Percentiles rank a stretch among this genome's conserved stretches.
Evolutionary conservation across 2,329 filamentous ascomycete species (phyloP).

Genomic region (Aspergillus ochraceoroseus): DNA sequence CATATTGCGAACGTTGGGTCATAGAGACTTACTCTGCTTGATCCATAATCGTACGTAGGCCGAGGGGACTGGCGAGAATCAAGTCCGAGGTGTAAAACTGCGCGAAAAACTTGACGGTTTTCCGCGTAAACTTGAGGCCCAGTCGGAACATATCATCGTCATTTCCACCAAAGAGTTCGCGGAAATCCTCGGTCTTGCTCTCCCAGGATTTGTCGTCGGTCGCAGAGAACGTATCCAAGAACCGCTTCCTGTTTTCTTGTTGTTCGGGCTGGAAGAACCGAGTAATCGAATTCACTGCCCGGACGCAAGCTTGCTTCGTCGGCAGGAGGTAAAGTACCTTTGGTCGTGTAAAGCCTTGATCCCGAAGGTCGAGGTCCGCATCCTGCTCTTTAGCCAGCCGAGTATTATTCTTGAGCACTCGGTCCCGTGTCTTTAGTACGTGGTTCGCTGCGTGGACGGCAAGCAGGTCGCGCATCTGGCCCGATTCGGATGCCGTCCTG

Average conservation of each 20-base stretch:
- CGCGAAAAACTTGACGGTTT: slow-evolving; percentile 89
- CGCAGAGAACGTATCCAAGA: slow-evolving; percentile 74
- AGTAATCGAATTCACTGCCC: slow-evolving; percentile 71
- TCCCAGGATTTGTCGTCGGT: slow-evolving; percentile 63
- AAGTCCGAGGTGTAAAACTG: slow-evolving; percentile 97
- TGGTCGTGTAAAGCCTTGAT: slow-evolving; percentile 92
- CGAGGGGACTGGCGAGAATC: slow-evolving; percentile 83
- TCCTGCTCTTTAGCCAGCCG: slow-evolving; percentile 64
- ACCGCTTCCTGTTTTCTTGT: slow-evolving; percentile 90
- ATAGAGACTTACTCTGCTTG: slow-evolving; percentile 56
- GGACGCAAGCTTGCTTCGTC: slow-evolving; percentile 78
- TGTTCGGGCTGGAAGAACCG: slow-evolving; percentile 76
- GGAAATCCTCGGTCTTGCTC: slow-evolving; percentile 79
- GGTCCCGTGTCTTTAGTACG: slow-evolving; percentile 85
- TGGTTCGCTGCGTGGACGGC: slow-evolving; percentile 88
- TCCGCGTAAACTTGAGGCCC: slow-evolving; percentile 94
- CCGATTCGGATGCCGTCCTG: slow-evolving; percentile 64
- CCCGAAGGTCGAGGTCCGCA: slow-evolving; percentile 68
- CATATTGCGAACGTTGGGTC: not conserved
- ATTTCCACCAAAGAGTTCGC: slow-evolving; percentile 85
- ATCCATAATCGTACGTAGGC: slow-evolving; percentile 84
- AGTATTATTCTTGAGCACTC: slow-evolving; percentile 86
- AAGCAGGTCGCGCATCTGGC: slow-evolving; percentile 63
- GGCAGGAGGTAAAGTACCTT: slow-evolving; percentile 89
- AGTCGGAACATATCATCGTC: slow-evolving; percentile 96